phyloP scores from a whole-genome alignment of 495 filamentous ascomycete species.

The Delitschia confertaspora region DNA sequence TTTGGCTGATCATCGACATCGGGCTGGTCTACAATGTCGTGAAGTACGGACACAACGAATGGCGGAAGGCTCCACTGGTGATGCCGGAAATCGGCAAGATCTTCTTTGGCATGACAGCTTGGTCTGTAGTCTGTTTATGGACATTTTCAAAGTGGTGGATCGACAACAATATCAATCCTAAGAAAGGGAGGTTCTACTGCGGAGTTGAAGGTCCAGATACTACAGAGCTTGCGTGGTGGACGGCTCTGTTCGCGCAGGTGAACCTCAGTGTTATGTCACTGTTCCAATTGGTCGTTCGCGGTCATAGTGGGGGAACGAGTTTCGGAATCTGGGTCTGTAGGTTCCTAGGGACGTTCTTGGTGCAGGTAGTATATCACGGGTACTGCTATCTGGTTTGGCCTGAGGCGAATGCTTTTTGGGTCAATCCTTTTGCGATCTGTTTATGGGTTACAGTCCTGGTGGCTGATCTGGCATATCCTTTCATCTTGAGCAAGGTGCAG shows the following conservation, averaged over 20 bases:
- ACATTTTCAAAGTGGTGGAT: conserved; percentile 37
- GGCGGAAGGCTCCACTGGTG: conserved; percentile 32
- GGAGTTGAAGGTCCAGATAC: conserved; percentile 36
- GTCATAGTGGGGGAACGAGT: conserved; percentile 37
- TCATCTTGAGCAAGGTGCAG: conserved; percentile 30
- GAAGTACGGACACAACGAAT: conserved; percentile 34
- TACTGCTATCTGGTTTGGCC: conserved; percentile 39
- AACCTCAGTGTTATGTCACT: conserved; percentile 31
- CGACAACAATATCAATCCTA: conserved; percentile 31
- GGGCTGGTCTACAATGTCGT: conserved; percentile 36
- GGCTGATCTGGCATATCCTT: conserved; percentile 37
- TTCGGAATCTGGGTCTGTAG: conserved; percentile 36
- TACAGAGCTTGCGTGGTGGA: conserved; percentile 41
- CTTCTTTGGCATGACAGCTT: conserved; percentile 27
- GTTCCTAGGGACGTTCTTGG: conserved; percentile 34
- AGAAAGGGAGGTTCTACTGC: conserved; percentile 34
- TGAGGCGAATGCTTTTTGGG: conserved; percentile 36
- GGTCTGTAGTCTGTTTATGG: conserved; percentile 30
- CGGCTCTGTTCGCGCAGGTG: conserved; percentile 29
- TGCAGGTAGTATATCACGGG: conserved; percentile 28
- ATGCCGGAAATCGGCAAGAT: conserved; percentile 33
- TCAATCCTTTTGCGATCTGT: conserved; percentile 33
- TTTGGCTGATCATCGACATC: conserved; percentile 40
- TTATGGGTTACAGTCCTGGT: conserved; percentile 31
- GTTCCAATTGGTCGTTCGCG: conserved; percentile 33